phyloP scores from a whole-genome alignment of 192 early-diverging fungal genomes.

The Podila minutissima region DNA sequence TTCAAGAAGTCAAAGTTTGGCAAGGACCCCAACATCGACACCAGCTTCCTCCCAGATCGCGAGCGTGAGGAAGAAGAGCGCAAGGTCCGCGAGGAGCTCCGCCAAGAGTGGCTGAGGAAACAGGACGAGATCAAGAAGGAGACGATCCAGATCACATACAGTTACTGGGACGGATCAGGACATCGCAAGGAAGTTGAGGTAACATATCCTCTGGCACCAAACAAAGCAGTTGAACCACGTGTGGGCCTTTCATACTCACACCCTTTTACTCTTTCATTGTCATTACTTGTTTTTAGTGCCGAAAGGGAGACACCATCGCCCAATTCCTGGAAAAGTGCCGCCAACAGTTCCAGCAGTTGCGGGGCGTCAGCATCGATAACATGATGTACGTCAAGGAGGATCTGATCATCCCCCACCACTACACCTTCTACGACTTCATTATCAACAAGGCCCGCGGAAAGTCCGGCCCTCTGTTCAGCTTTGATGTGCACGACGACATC shows the following conservation, averaged over 20 bases:
- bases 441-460: slow-evolving; percentile 96
- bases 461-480: slow-evolving; percentile 92
- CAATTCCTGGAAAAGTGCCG: slow-evolving; percentile 88
- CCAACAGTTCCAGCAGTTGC: slow-evolving; percentile 84
- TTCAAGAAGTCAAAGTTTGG: slow-evolving; percentile 63
- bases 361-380: slow-evolving; percentile 83
- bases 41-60: slow-evolving; percentile 90
- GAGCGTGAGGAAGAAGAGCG: slow-evolving; percentile 87
- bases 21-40: slow-evolving; percentile 93
- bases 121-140: slow-evolving; percentile 90
- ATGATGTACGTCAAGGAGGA: slow-evolving; percentile 96
- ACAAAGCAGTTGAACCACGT: no score
- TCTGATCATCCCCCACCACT: slow-evolving; percentile 94
- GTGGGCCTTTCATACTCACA: neutral
- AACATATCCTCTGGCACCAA: slow-evolving; percentile 6
- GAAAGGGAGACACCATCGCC: slow-evolving; percentile 88
- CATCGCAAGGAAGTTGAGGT: slow-evolving; percentile 85
- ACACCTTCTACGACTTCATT: slow-evolving; percentile 95
- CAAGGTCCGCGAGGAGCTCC: slow-evolving; percentile 73
- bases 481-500: slow-evolving; percentile 95
- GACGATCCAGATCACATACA: slow-evolving; percentile 87
- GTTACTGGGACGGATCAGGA: slow-evolving; percentile 97
- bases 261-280: neutral
- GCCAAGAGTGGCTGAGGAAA: slow-evolving; percentile 83
- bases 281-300: slow-evolving; percentile 55